Evolutionary conservation across 495 filamentous ascomycete species (phyloP), one percentile per base, ranked within the genome.

Genomic region (Neurospora pannonica): DNA sequence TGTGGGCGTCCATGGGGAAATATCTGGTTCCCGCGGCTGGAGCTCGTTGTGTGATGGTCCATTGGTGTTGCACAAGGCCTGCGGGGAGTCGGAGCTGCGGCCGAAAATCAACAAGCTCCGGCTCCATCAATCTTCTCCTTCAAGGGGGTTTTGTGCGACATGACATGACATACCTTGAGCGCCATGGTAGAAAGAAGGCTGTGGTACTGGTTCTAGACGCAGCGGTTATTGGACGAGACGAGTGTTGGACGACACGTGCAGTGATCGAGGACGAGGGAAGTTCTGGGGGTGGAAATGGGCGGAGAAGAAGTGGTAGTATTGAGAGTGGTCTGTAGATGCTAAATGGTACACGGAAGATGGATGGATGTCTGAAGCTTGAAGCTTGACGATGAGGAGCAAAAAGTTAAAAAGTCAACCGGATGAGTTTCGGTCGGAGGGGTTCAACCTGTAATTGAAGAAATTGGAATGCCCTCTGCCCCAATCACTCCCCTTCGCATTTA

Each of bases 161-260:
- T 15, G 28, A 38, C 38, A 11, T n/a, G 43, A 77, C 80, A 78
- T 76, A 85, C 86, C 81, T 87, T 85, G 71, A 88, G 75, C n/a
- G 83, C 82, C 86, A 88, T 87, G 1, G 31, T 76, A n/a, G 69
- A 34, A 24, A 46, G 36, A 11, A 48, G 67, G 10, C 36, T 37
- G 71, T 54, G 43, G 46, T 34, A 34, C 36, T 19, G 46, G 5
- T 28, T 24, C 4, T 28, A 21, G 54, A 62, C 54, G 54, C 24
- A 31, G 54, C 54, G 5, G 24, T 17, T 17, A 31, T 11, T 31
- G 11, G 15, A 62, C 24, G 34, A 62, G 54, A 34, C 2, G 54
- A 62, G 54, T 3, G 54, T 31, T 28, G 54, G 28, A 62, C 2
- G 54, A 31, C 28, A 31, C 28, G 54, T 31, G 54, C 11, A 34